phyloP scores from a whole-genome alignment of 1,139 yeast species.

The Candida sanyaensis region DNA sequence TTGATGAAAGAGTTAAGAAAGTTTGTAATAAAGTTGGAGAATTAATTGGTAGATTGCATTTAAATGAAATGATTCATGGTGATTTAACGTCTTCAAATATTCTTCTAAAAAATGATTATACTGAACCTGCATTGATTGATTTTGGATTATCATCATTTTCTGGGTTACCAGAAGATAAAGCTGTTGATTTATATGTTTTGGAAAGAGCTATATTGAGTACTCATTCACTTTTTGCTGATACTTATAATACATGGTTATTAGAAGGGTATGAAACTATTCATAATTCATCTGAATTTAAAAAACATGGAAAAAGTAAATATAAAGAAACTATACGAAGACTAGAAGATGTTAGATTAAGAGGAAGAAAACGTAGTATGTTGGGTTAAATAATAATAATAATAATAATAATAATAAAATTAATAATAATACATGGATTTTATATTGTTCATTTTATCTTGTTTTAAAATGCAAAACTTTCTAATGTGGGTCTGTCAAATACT shows the following conservation, averaged over 20 bases:
- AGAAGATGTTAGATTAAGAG: conserved; percentile 86
- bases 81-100: conserved; percentile 92
- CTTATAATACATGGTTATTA: conserved; percentile 69
- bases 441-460: background rate
- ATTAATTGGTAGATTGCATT: conserved; percentile 72
- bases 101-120: conserved; percentile 41
- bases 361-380: conserved; percentile 78
- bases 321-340: conserved; percentile 64
- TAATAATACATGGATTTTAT: too few relatives aligned
- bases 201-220: conserved; percentile 92
- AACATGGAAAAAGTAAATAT: conserved; percentile 40
- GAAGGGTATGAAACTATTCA: conserved; percentile 66
- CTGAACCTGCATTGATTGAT: conserved; percentile 72
- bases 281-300: conserved; percentile 24
- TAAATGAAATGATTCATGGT: conserved; percentile 85
- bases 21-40: conserved; percentile 60
- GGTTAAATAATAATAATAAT: conserved; percentile 5
- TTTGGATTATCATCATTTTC: conserved; percentile 89
- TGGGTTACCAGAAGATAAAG: conserved; percentile 82
- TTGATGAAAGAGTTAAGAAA: conserved; percentile 36
- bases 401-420: too few relatives aligned
- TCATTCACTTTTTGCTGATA: conserved; percentile 71
- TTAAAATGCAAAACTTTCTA: conserved; percentile 12
- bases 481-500: conserved; percentile 11
- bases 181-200: conserved; percentile 91